phyloP scores from a whole-genome alignment of 1,284 basidiomycete genomes.

The Rhodotorula sp. region DNA sequence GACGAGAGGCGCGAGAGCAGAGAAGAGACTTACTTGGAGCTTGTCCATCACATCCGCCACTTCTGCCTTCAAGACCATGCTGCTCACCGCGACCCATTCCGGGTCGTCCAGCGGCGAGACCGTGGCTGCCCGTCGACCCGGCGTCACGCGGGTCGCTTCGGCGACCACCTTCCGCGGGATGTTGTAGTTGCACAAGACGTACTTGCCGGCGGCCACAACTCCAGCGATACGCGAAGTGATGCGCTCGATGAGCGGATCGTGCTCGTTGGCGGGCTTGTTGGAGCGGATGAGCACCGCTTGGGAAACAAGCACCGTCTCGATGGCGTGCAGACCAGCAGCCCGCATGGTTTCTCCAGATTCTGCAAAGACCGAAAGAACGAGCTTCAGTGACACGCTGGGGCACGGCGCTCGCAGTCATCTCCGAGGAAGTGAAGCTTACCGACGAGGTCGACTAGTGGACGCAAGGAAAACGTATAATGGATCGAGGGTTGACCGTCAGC shows the following conservation, averaged over 20 bases:
- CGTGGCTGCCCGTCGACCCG: conserved; percentile 85
- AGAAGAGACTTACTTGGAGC: conserved; percentile 60
- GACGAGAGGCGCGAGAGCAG: background rate
- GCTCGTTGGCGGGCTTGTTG: conserved; percentile 55
- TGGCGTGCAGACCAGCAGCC: conserved; percentile 89
- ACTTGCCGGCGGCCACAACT: conserved; percentile 83
- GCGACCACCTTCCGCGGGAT: conserved; percentile 64
- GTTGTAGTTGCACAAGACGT: conserved; percentile 92
- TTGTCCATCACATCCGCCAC: conserved; percentile 90
- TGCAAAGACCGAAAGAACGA: conserved; percentile 46
- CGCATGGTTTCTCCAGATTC: conserved; percentile 99
- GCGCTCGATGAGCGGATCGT: conserved; percentile 64
- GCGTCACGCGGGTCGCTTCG: conserved; percentile 71
- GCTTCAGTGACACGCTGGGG: background rate
- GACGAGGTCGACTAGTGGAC: conserved; percentile 73
- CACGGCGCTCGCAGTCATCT: background rate
- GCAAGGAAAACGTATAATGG: background rate
- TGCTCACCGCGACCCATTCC: conserved; percentile 85
- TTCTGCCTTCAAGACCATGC: conserved; percentile 84
- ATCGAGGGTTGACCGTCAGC: background rate
- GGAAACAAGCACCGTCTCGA: conserved; percentile 80
- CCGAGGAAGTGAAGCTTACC: conserved; percentile 57
- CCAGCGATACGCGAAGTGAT: conserved; percentile 88
- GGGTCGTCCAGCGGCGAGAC: conserved; percentile 77
- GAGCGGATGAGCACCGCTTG: conserved; percentile 95